phyloP scores from a whole-genome alignment of 441 rosid species.

The Adansonia gregorii region DNA sequence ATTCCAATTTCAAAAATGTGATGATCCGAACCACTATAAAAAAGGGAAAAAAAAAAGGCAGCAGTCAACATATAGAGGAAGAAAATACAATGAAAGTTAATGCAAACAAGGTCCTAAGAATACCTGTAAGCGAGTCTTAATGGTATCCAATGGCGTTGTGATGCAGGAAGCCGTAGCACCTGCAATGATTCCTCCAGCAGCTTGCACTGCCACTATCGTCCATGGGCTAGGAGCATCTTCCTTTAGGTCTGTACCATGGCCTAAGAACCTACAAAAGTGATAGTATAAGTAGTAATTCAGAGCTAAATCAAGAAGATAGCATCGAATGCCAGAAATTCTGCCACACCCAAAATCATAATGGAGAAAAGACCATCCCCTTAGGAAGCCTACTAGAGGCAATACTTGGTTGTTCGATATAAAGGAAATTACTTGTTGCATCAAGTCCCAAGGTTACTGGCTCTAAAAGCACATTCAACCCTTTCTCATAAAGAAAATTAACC shows the following conservation, averaged over 20 bases:
- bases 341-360: neutral
- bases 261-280: constrained; percentile 59
- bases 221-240: constrained; percentile 53
- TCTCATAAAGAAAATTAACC: neutral
- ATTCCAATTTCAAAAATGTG: neutral
- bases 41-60: neutral
- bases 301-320: neutral
- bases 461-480: constrained; percentile 9
- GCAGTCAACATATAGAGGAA: neutral
- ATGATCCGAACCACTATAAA: neutral
- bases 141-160: constrained; percentile 91
- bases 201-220: constrained; percentile 74
- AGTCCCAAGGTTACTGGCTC: neutral
- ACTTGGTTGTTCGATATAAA: neutral
- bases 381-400: constrained; percentile 5
- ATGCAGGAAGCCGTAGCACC: constrained; percentile 91
- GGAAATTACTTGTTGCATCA: neutral
- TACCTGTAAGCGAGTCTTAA: constrained; percentile 94
- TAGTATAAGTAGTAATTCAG: constrained; percentile 24
- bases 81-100: neutral
- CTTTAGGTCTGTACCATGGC: constrained; percentile 47
- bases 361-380: neutral
- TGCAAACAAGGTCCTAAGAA: constrained; percentile 23
- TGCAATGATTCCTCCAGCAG: constrained; percentile 82
- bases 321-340: constrained; percentile 10